Evolutionary conservation across 805 yeast genomes (phyloP).

Genomic region (Metschnikowia aberdeeniae): DNA sequence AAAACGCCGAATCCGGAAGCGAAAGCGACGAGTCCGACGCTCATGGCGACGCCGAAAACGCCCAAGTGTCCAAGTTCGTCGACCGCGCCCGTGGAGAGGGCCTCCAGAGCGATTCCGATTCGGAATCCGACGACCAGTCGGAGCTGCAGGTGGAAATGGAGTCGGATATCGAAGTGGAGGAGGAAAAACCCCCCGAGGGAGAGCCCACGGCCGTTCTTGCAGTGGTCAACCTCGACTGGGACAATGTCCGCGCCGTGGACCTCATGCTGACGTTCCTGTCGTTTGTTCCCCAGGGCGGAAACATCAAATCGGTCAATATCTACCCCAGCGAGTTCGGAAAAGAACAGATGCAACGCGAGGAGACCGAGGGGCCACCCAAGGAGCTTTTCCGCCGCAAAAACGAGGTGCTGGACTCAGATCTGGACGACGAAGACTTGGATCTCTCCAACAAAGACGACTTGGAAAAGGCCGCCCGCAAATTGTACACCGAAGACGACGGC

Average conservation of each 20-base stretch:
- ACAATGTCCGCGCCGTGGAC: constrained; percentile 82
- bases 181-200: constrained; percentile 70
- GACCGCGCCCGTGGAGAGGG: constrained; percentile 72
- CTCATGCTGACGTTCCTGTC: constrained; percentile 83
- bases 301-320: constrained; percentile 62
- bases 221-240: constrained; percentile 97
- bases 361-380: constrained; percentile 85
- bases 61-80: constrained; percentile 12
- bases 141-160: constrained; percentile 43
- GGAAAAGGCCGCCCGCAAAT: constrained; percentile 62
- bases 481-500: constrained; percentile 78
- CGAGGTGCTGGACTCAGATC: constrained; percentile 28
- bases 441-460: constrained; percentile 44
- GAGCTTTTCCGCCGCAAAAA: constrained; percentile 57
- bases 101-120: constrained; percentile 42
- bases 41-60: not conserved
- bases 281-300: constrained; percentile 75
- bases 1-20: not conserved
- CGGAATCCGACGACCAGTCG: constrained; percentile 31
- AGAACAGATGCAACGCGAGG: constrained; percentile 85
- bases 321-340: constrained; percentile 93
- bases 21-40: not conserved
- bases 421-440: constrained; percentile 39
- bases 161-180: constrained; percentile 53
- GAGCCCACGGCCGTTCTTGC: constrained; percentile 83